Percentiles rank a stretch among this genome's conserved stretches.
Conservation (phyloP, 768 basidiomycete genomes). For the Kockovaella imperatae region DNA sequence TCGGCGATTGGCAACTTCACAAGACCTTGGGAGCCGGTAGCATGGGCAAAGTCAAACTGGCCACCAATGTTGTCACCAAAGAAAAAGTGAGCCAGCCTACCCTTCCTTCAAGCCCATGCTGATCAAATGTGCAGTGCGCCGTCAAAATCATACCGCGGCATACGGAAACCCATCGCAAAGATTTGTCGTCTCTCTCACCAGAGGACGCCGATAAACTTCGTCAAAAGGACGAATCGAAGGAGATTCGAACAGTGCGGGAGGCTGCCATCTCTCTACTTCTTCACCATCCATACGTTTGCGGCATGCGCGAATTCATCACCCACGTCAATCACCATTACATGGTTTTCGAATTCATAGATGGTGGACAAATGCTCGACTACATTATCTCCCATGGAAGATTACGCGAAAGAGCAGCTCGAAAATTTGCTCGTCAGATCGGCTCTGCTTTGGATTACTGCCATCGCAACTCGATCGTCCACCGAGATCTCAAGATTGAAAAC, state of each 20-base stretch:
- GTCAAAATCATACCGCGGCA: slow-evolving; percentile 95
- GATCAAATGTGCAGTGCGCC: slow-evolving; percentile 59
- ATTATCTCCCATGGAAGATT: slow-evolving; percentile 97
- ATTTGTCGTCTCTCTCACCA: slow-evolving; percentile 46
- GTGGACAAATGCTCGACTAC: slow-evolving; percentile 99
- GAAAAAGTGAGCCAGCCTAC: slow-evolving; percentile 66
- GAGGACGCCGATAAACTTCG: slow-evolving; percentile 57
- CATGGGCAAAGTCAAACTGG: slow-evolving; percentile 99
- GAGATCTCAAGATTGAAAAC: slow-evolving; percentile 98
- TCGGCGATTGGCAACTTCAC: slow-evolving; percentile 91
- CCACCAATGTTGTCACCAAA: slow-evolving; percentile 74
- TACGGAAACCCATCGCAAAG: slow-evolving; percentile 52
- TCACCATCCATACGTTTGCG: slow-evolving; percentile 97
- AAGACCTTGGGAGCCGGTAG: slow-evolving; percentile 96
- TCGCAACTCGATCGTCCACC: slow-evolving; percentile 93
- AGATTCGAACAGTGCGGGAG: slow-evolving; percentile 90
- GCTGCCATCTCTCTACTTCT: slow-evolving; percentile 90
- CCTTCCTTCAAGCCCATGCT: slow-evolving; percentile 3
- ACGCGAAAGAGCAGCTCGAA: slow-evolving; percentile 87
- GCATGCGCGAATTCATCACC: slow-evolving; percentile 97
- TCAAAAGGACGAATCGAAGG: slow-evolving; percentile 89
- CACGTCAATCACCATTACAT: slow-evolving; percentile 99
- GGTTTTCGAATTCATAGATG: slow-evolving; percentile 98
- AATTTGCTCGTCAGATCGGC: slow-evolving; percentile 95
- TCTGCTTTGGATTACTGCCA: slow-evolving; percentile 96